A percentile compares a stretch with the other conserved stretches of the same genome.
Conservation (phyloP, 2,329 filamentous ascomycete species). For the Phyllosticta paracitricarpa region DNA sequence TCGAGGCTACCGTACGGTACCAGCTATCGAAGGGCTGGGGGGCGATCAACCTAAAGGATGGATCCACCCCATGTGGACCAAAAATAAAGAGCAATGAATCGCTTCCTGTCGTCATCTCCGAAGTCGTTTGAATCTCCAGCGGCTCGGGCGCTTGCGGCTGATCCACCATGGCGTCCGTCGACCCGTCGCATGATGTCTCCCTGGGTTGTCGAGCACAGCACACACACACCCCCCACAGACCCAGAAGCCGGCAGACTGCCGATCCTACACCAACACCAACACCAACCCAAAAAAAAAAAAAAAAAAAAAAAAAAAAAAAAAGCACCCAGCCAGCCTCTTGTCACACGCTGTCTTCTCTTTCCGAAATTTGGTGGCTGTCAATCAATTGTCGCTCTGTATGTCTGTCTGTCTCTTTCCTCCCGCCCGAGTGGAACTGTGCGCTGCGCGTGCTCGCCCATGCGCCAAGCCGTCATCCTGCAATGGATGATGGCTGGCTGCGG, state of each 20-base stretch:
- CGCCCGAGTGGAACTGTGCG: neutral
- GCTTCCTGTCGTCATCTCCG: neutral
- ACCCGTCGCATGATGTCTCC: neutral
- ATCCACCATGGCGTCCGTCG: slow-evolving; percentile 4
- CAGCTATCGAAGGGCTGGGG: too few species aligned
- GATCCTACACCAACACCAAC: neutral
- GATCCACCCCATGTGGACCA: neutral
- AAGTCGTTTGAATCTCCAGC: slow-evolving; percentile 4
- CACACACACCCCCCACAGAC: too few species aligned
- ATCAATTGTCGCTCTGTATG: too few species aligned
- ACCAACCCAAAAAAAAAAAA: too few species aligned
- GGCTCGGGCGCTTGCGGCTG: slow-evolving; percentile 4
- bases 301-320: neutral
- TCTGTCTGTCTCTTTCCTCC: neutral
- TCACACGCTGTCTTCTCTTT: neutral
- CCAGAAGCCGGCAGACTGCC: neutral
- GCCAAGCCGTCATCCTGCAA: neutral
- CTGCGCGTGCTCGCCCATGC: neutral
- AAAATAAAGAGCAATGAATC: neutral
- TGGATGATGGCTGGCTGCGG: neutral
- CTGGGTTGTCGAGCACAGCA: neutral
- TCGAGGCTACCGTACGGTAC: too few species aligned
- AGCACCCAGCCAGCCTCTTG: neutral
- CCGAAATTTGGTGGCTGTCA: neutral
- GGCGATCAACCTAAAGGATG: neutral